Percentiles rank a stretch among this genome's conserved stretches.
Evolutionary conservation across 371 early-diverging fungal genomes (phyloP).

Genomic region (Mycotypha africana): DNA sequence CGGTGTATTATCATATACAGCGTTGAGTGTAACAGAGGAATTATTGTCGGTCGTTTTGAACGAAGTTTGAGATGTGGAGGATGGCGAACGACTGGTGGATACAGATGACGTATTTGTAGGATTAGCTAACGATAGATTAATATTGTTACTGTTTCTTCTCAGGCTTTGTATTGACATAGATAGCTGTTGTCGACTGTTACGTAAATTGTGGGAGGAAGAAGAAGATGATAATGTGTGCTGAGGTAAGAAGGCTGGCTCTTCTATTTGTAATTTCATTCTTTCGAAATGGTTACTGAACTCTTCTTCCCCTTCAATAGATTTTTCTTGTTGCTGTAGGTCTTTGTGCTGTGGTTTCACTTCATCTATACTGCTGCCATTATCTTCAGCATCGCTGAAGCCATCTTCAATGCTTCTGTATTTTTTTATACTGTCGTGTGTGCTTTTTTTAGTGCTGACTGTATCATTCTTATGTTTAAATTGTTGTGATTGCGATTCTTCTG

Average conservation of each 20-base stretch:
- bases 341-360: not conserved
- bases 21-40: too few species aligned
- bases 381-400: too few species aligned
- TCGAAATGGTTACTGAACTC: constrained; percentile 25
- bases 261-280: constrained; percentile 24
- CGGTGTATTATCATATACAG: too few species aligned
- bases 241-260: constrained; percentile 40
- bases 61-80: too few species aligned
- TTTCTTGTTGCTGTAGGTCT: not conserved
- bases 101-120: too few species aligned
- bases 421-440: too few species aligned
- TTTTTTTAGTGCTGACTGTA: too few species aligned
- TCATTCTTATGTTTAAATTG: too few species aligned
- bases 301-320: constrained; percentile 15
- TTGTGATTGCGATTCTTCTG: too few species aligned
- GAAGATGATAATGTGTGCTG: not conserved
- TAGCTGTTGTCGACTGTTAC: constrained; percentile 5
- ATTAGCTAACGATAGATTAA: too few species aligned
- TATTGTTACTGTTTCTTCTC: constrained; percentile 1
- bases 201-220: not conserved
- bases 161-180: constrained; percentile 12
- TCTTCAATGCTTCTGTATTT: too few species aligned
- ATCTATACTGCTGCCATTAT: not conserved
- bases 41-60: not conserved
- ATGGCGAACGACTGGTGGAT: too few species aligned